phyloP scores from a whole-genome alignment of 106 monocot genomes.

The Dendrobium huoshanense region DNA sequence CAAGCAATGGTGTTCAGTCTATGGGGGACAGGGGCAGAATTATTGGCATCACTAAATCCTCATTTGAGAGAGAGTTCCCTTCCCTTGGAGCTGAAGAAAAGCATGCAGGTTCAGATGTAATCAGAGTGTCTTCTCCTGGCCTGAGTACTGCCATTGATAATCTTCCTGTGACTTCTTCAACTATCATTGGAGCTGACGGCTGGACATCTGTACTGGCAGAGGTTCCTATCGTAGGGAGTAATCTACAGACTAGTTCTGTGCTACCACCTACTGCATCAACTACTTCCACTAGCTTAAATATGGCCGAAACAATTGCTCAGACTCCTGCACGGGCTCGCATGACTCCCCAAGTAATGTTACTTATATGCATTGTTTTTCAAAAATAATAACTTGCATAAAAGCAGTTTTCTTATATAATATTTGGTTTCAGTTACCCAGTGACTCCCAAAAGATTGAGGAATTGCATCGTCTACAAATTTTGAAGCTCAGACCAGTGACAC shows the following conservation, averaged over 20 bases:
- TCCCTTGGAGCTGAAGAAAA: constrained; percentile 71
- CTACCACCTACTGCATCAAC: constrained; percentile 6
- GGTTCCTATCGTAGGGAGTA: constrained; percentile 31
- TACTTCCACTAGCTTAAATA: constrained; percentile 41
- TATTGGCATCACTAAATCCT: constrained; percentile 24
- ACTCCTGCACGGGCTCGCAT: constrained; percentile 34
- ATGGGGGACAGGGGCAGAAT: constrained; percentile 14
- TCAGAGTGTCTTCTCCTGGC: constrained; percentile 42
- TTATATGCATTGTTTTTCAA: not conserved
- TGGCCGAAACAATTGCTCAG: constrained; percentile 68
- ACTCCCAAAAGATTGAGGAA: constrained; percentile 29
- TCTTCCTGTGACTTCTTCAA: constrained; percentile 24
- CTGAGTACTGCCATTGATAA: constrained; percentile 31
- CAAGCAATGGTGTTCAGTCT: constrained; percentile 24
- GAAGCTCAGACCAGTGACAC: constrained; percentile 31
- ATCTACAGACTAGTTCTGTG: constrained; percentile 18
- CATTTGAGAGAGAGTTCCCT: constrained; percentile 80
- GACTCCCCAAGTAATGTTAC: constrained; percentile 32
- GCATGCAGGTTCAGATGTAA: constrained; percentile 22
- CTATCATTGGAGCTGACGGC: constrained; percentile 38
- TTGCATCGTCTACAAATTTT: constrained; percentile 16
- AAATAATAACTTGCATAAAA: not conserved
- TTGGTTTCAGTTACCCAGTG: constrained; percentile 13
- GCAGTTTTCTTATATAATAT: not conserved
- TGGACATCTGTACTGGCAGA: constrained; percentile 71